Conservation (phyloP, 192 early-diverging fungal species). For the Gaertneriomyces semiglobifer region DNA sequence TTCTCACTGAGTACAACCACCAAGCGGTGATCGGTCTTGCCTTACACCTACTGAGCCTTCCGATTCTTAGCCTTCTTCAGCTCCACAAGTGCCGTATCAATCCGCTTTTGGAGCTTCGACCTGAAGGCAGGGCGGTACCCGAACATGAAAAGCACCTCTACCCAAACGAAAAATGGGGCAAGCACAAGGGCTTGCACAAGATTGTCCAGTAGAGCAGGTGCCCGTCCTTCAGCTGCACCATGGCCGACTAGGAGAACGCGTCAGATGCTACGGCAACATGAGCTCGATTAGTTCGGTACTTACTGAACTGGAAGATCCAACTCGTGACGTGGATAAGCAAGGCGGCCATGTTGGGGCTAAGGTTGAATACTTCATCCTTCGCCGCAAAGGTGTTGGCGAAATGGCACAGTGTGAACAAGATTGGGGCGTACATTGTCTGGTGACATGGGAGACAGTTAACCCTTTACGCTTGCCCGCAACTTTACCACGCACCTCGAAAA, state of each 20-base stretch:
- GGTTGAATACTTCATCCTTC: conserved; percentile 12
- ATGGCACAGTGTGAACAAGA: conserved; percentile 48
- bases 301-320: conserved; percentile 86
- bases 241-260: conserved; percentile 61
- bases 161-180: conserved; percentile 92
- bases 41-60: conserved; percentile 2
- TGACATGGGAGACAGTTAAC: not conserved
- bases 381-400: conserved; percentile 62
- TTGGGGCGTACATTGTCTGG: conserved; percentile 26
- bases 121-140: conserved; percentile 75
- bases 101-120: conserved; percentile 55
- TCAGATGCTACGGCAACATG: not conserved
- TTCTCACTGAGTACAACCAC: no score
- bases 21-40: no score
- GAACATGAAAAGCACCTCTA: conserved; percentile 75
- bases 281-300: not conserved
- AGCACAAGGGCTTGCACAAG: conserved; percentile 84
- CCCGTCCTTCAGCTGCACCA: conserved; percentile 79
- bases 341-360: conserved; percentile 38
- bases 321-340: conserved; percentile 60
- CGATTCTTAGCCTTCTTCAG: conserved; percentile 18
- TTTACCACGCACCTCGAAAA: not conserved
- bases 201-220: conserved; percentile 84
- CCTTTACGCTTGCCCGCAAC: no score
- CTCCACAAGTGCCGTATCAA: conserved; percentile 52